phyloP scores from a whole-genome alignment of 140 eudicot species.

The Flaveria floridana region DNA sequence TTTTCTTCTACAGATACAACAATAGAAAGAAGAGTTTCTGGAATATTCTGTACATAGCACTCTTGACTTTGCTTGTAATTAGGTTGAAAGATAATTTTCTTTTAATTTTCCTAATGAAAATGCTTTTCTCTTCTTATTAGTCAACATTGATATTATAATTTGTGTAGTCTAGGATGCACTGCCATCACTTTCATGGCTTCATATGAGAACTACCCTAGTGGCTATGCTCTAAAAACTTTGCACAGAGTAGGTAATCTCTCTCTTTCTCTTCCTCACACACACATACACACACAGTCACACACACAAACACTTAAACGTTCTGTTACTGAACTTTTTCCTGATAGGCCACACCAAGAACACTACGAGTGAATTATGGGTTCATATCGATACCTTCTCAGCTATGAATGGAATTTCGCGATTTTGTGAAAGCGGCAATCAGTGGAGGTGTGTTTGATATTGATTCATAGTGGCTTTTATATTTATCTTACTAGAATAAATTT shows the following conservation, averaged over 20 bases:
- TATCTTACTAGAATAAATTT: background rate
- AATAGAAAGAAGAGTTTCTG: constrained; percentile 83
- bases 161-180: constrained; percentile 78
- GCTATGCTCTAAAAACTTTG: constrained; percentile 69
- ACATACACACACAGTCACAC: background rate
- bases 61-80: constrained; percentile 57
- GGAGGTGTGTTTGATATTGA: constrained; percentile 59
- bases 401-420: constrained; percentile 96
- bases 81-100: constrained; percentile 49
- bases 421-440: constrained; percentile 66
- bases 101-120: background rate
- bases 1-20: constrained; percentile 61
- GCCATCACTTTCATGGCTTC: constrained; percentile 77
- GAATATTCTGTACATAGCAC: constrained; percentile 55
- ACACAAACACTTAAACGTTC: background rate
- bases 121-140: constrained; percentile 15
- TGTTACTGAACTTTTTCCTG: background rate
- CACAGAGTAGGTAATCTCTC: constrained; percentile 57
- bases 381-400: constrained; percentile 85
- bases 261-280: background rate
- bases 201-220: constrained; percentile 93
- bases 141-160: constrained; percentile 31
- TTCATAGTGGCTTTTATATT: constrained; percentile 5
- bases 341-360: constrained; percentile 53
- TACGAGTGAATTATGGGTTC: constrained; percentile 59